These are phyloP conservation scores for Hemerocallis citrina DNA, from an alignment of 106 monocot species.

Conservation along the genomic window DNA sequence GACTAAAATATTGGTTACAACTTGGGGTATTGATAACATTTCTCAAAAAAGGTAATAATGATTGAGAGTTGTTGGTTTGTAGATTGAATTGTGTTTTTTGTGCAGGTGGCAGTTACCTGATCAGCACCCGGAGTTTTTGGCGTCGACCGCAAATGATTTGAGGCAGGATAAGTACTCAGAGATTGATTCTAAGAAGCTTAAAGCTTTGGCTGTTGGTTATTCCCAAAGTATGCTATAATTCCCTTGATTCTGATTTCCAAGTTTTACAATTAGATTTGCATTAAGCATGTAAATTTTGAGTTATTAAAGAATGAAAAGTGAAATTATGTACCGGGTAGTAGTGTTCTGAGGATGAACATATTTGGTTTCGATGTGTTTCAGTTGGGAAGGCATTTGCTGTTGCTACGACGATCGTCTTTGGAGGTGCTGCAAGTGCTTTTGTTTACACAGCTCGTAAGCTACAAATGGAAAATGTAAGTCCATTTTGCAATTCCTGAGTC, in stretches of 20 bases:
- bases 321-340: too few species aligned
- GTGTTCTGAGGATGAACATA: background rate
- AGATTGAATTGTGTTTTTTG: too few species aligned
- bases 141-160: slow-evolving; percentile 77
- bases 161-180: slow-evolving; percentile 38
- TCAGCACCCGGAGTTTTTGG: slow-evolving; percentile 29
- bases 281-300: too few species aligned
- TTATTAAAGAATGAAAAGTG: too few species aligned
- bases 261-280: too few species aligned
- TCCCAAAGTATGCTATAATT: slow-evolving; percentile 36
- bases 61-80: too few species aligned
- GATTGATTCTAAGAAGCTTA: slow-evolving; percentile 53
- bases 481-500: too few species aligned
- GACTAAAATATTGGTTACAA: too few species aligned
- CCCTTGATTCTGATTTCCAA: background rate
- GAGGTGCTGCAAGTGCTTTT: slow-evolving; percentile 31
- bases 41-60: too few species aligned
- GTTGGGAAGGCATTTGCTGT: slow-evolving; percentile 64
- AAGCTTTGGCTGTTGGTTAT: slow-evolving; percentile 47
- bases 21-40: too few species aligned
- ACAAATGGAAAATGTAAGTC: slow-evolving; percentile 54
- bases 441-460: slow-evolving; percentile 38
- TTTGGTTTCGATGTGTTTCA: slow-evolving; percentile 7
- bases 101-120: slow-evolving; percentile 71
- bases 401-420: slow-evolving; percentile 61